Evolutionary conservation across 2,329 filamentous ascomycete species (phyloP).

Genomic region (Penicillium crustosum): DNA sequence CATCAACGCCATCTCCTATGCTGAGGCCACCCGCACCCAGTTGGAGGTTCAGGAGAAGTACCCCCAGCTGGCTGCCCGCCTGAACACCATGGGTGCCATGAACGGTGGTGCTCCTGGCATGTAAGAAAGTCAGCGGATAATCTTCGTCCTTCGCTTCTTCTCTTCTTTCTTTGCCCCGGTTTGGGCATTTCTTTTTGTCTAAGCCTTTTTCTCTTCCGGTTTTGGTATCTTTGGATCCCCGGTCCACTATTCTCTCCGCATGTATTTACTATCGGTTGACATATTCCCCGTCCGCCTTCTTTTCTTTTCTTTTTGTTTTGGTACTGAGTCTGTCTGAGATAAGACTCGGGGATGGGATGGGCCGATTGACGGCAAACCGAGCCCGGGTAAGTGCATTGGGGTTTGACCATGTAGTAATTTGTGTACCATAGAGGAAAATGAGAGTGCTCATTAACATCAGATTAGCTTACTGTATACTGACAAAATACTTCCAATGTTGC

Average conservation of each 20-base stretch:
- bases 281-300: conserved; percentile 23
- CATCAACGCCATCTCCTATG: conserved; percentile 93
- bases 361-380: conserved; percentile 7
- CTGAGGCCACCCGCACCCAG: conserved; percentile 93
- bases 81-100: conserved; percentile 59
- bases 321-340: conserved; percentile 14
- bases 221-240: conserved; percentile 18
- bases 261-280: conserved; percentile 33
- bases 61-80: conserved; percentile 71
- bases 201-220: conserved; percentile 17
- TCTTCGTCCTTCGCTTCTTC: conserved; percentile 18
- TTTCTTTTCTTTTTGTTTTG: conserved; percentile 19
- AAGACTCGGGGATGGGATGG: conserved; percentile 12
- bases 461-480: background rate
- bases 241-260: conserved; percentile 22
- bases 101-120: conserved; percentile 37
- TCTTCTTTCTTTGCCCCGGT: conserved; percentile 18
- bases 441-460: conserved; percentile 13
- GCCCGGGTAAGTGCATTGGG: conserved; percentile 15
- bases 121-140: conserved; percentile 23
- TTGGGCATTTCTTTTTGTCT: conserved; percentile 16
- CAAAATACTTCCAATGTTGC: background rate
- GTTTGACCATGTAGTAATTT: conserved; percentile 25
- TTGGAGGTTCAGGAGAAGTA: conserved; percentile 88
- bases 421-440: conserved; percentile 32